Base-by-base conservation (phyloP, 805 yeast species). In the Nakazawaea ernobii region DNA sequence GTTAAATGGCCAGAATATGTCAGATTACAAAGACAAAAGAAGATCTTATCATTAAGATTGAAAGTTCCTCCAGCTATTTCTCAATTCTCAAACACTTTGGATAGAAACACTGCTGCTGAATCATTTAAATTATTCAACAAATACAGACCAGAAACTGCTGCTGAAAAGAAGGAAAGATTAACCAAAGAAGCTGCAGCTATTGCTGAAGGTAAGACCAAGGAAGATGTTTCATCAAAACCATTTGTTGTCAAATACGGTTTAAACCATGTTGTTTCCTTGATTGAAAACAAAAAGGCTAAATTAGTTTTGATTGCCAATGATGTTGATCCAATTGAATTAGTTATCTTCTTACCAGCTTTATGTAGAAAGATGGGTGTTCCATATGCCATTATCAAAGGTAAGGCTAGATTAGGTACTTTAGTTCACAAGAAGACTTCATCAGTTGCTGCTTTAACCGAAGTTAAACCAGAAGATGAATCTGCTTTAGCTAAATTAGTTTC, bases 351-450 rank as follows among this genome's bases (percentile, higher is more conserved):
- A 64, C 99, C 99, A 70, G 97, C 99, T 75, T 82, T 92, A 69
- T 92, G 97, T 81, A 89, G 92, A 80, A 94, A 94, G 86, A 83
- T 92, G 95, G 98, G 97, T 78, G 91, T 94, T 59, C 98, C 99
- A 71, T 91, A 91, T 82, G 97, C 98, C 58, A 86, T 91, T 70
- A 87, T 91, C 70, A 90, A 90, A 84, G 97, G 97, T 74, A 90
- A 90, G 86, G 96, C 97, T 60, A 88, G 98, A 82, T 84, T 92
- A 67, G 98, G 98, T 62, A 86, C 97, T 66, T 75, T 92, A 65
- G 97, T 90, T 56, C 97, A 92, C 90, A 82, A 91, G 82, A 92
- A 92, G 85, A 91, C 92, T 67, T 84, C 98, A 58, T 84, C 98
- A 53, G 97, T 89, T 60, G 97, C 95, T 66, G 98, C 98, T 66